A percentile compares a stretch with the other conserved stretches of the same genome.
These are phyloP conservation scores for Pulveroboletus sp. DNA, from an alignment of 768 basidiomycete genomes.

Conservation along the genomic window DNA sequence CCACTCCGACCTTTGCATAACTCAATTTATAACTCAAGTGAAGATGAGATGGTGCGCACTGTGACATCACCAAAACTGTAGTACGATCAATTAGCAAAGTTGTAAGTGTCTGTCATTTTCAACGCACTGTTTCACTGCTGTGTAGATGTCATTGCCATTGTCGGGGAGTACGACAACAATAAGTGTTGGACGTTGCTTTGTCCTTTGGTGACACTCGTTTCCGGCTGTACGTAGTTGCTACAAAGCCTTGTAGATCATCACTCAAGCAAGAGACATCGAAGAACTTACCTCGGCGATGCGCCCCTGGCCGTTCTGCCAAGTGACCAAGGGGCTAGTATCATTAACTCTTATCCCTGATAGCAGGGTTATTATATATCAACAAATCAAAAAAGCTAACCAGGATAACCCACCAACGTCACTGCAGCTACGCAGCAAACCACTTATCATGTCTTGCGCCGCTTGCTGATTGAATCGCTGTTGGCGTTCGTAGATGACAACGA, in stretches of 20 bases:
- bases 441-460: conserved; percentile 51
- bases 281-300: conserved; percentile 41
- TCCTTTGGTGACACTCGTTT: conserved; percentile 37
- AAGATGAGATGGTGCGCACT: conserved; percentile 28
- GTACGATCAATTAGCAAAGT: conserved; percentile 1
- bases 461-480: conserved; percentile 48
- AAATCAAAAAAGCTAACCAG: not conserved
- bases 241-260: not conserved
- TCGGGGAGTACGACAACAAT: conserved; percentile 71
- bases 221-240: conserved; percentile 54
- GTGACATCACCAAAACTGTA: conserved; percentile 67
- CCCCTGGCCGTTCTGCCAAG: conserved; percentile 57
- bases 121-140: conserved; percentile 71
- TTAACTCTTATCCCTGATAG: conserved; percentile 53
- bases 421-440: conserved; percentile 46
- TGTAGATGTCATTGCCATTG: conserved; percentile 71
- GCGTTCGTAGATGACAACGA: conserved; percentile 63
- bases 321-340: conserved; percentile 40
- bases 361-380: not conserved
- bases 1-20: conserved; percentile 54
- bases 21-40: not conserved
- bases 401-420: conserved; percentile 53
- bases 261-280: not conserved
- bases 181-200: conserved; percentile 45
- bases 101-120: not conserved